Percentiles rank a stretch among this genome's conserved stretches.
Evolutionary conservation across 2,329 filamentous ascomycete genomes (phyloP).

Genomic region (Cladosporium sphaerospermum): DNA sequence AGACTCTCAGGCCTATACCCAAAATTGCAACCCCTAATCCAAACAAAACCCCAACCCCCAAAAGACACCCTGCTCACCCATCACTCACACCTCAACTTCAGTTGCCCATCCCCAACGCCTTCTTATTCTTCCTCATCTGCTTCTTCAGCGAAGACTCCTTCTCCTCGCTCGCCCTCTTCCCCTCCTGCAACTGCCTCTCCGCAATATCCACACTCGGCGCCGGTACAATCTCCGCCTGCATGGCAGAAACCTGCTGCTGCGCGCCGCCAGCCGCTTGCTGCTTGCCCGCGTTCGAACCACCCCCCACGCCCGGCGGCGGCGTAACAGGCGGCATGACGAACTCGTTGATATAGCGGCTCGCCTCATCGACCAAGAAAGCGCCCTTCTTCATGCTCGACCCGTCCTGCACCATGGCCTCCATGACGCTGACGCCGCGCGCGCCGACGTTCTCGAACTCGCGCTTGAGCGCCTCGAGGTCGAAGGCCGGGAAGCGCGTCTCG

Average conservation of each 20-base stretch:
- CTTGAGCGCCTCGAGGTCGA: conserved; percentile 28
- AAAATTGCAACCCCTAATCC: background rate
- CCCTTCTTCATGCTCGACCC: conserved; percentile 30
- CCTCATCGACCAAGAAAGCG: conserved; percentile 33
- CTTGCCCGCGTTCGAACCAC: conserved; percentile 4
- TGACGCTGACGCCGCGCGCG: conserved; percentile 29
- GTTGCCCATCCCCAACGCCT: conserved; percentile 21
- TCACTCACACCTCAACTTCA: background rate
- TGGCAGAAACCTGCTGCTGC: conserved; percentile 11
- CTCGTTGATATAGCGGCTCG: conserved; percentile 32
- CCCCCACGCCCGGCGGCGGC: conserved; percentile 21
- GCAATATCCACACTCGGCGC: conserved; percentile 24
- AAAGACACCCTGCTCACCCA: background rate
- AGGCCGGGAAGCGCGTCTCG: conserved; percentile 24
- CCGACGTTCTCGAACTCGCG: conserved; percentile 23
- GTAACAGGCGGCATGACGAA: conserved; percentile 33
- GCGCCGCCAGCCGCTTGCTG: conserved; percentile 9
- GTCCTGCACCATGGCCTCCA: conserved; percentile 36
- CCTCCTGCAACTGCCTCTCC: conserved; percentile 27
- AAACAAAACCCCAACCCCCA: background rate
- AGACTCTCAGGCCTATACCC: background rate
- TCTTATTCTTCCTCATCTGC: conserved; percentile 32
- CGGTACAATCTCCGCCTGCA: conserved; percentile 2
- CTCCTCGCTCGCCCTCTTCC: conserved; percentile 29
- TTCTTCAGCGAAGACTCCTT: conserved; percentile 28